Evolutionary conservation across 2,329 filamentous ascomycete species (phyloP).

Genomic region (Trichoderma hamatum): DNA sequence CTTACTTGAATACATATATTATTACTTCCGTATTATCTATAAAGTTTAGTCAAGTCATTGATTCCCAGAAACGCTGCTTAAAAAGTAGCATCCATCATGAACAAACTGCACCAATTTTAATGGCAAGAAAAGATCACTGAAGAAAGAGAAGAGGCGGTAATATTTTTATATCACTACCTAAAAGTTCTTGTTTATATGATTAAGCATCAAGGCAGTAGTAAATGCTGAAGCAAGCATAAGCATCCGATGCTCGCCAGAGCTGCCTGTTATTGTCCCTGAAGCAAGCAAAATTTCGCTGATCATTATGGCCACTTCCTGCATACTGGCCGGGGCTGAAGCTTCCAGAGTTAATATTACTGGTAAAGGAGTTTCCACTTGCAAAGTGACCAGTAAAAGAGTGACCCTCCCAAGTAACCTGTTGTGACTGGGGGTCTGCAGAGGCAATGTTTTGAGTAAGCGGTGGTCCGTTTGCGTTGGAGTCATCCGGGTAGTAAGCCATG

Average conservation of each 20-base stretch:
- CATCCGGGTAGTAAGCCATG: constrained; percentile 20
- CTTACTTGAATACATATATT: too few species aligned
- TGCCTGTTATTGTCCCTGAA: constrained; percentile 17
- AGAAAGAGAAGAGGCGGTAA: not conserved
- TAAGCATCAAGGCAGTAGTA: constrained; percentile 20
- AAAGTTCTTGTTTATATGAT: not conserved
- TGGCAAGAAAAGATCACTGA: not conserved
- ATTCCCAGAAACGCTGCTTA: too few species aligned
- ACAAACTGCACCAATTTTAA: too few species aligned
- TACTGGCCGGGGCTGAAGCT: constrained; percentile 12
- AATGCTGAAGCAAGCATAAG: constrained; percentile 19
- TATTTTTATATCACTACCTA: not conserved
- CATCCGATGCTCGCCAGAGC: not conserved
- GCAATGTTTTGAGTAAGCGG: constrained; percentile 5
- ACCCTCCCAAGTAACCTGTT: not conserved
- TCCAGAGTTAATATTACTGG: not conserved
- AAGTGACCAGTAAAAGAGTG: constrained; percentile 1
- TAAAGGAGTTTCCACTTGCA: constrained; percentile 7
- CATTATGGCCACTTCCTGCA: constrained; percentile 11
- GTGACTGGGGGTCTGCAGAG: constrained; percentile 6
- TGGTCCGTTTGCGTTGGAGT: not conserved
- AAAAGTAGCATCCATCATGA: too few species aligned
- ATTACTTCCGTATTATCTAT: too few species aligned
- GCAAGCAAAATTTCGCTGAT: constrained; percentile 15
- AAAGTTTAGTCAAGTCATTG: too few species aligned